Evolutionary conservation across 169 alveolate genomes (phyloP).

Genomic region (Babesia sp.): DNA sequence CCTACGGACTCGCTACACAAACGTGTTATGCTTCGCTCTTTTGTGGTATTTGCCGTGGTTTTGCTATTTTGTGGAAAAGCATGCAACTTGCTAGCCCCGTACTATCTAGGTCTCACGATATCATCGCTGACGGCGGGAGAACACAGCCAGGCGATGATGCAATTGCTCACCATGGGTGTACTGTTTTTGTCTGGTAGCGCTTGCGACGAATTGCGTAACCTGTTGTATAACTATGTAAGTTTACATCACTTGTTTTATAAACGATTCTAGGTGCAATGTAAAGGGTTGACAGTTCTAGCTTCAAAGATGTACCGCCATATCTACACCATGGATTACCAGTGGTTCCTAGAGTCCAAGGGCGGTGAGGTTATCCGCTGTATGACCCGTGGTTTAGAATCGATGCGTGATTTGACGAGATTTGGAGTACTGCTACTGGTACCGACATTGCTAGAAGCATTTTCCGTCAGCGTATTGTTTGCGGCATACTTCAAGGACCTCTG

Average conservation of each 20-base stretch:
- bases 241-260: background rate
- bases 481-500: slow-evolving; percentile 23
- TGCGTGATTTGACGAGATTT: slow-evolving; percentile 61
- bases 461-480: slow-evolving; percentile 37
- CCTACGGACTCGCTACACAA: slow-evolving; percentile 6
- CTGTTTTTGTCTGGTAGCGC: slow-evolving; percentile 7
- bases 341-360: slow-evolving; percentile 51
- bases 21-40: slow-evolving; percentile 10
- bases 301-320: slow-evolving; percentile 25
- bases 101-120: slow-evolving; percentile 29
- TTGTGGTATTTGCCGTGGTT: slow-evolving; percentile 31
- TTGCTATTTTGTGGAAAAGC: slow-evolving; percentile 41
- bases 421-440: slow-evolving; percentile 59
- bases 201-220: slow-evolving; percentile 56
- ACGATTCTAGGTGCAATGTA: slow-evolving; percentile 34
- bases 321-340: slow-evolving; percentile 50
- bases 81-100: slow-evolving; percentile 38
- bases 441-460: slow-evolving; percentile 44
- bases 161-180: background rate
- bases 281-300: slow-evolving; percentile 36
- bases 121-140: background rate
- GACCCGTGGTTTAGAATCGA: slow-evolving; percentile 57
- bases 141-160: background rate
- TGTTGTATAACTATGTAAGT: slow-evolving; percentile 56
- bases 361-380: slow-evolving; percentile 56